Base-by-base conservation (phyloP, 257 asterid species). In the Forsythia suspensa region DNA sequence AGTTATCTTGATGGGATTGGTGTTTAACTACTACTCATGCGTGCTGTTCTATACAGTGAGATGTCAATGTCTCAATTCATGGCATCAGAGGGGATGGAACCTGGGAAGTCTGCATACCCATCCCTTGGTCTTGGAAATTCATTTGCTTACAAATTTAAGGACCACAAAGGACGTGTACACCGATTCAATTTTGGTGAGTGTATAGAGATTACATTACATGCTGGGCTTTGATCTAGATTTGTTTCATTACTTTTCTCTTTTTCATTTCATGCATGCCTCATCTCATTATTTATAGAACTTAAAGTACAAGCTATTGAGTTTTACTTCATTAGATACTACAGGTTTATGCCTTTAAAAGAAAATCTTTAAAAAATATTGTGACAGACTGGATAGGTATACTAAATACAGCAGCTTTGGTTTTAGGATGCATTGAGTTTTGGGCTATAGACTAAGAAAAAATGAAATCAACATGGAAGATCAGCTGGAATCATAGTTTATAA, bases 101-200 rank as follows among this genome's bases (percentile, higher is more conserved):
- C 83, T 1, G 86, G 89, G 41, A 91, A 90, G 83, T 80, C 94
- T 75, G 63, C 91, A 39, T 95, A 89, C 87, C 95, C 98, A 61
- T 83, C 93, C 38, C 90, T 85, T 75, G 94, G 96, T 78, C 98
- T 86, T 79, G 99, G 91, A 83, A 91, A 88, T 89, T 80, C 89
- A 74, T 90, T 90, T 82, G 78, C 90, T 79, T 95, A 91, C 85
- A 95, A 95, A 87, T 95, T 95, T 77, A 87, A 83, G 85, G 99
- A 95, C 85, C 85, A 39, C 21, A 89, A 85, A 76, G 91, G 93
- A 77, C 97, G 87, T 66, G 88, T 93, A 51, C 97, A 93, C 85
- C 87, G 99, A 82, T 89, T 95, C 80, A 90, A 82, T 85, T 91
- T 84, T 79, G 97, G 99, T 93, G 82, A 88, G 96, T 85, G 37